These are phyloP conservation scores for Globisporangium iwayamae DNA, from an alignment of 352 stramenopile species.

Conservation along the genomic window DNA sequence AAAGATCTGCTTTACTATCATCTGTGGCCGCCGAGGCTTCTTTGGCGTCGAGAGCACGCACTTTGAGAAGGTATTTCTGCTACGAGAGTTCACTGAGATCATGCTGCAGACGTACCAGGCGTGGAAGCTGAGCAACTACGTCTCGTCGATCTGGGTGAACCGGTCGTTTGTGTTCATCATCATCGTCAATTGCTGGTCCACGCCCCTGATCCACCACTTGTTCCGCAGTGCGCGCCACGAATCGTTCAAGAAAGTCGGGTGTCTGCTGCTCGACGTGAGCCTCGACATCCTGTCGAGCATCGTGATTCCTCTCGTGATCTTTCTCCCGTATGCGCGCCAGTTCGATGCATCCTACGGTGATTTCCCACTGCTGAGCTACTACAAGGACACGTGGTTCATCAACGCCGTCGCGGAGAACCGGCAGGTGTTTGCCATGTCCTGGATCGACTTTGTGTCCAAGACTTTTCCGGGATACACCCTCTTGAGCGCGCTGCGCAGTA, in stretches of 20 bases:
- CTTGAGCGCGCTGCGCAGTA: neutral
- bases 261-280: constrained; percentile 3
- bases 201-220: constrained; percentile 7
- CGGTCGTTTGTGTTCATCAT: constrained; percentile 5
- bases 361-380: constrained; percentile 9
- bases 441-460: constrained; percentile 11
- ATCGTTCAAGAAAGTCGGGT: constrained; percentile 12
- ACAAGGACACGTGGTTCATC: constrained; percentile 8
- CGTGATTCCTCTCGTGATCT: constrained; percentile 14
- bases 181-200: constrained; percentile 15
- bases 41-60: constrained; percentile 7
- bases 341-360: neutral
- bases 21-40: constrained; percentile 6
- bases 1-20: neutral
- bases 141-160: constrained; percentile 11
- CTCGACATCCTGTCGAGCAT: constrained; percentile 9
- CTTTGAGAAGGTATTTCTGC: constrained; percentile 7
- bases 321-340: constrained; percentile 3
- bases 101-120: constrained; percentile 11
- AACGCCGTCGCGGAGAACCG: constrained; percentile 4
- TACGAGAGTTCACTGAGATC: constrained; percentile 8
- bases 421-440: constrained; percentile 2
- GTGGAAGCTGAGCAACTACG: constrained; percentile 11
- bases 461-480: constrained; percentile 11
- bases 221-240: neutral